phyloP scores from a whole-genome alignment of 192 early-diverging fungal genomes.

The Geranomyces michiganensis region DNA sequence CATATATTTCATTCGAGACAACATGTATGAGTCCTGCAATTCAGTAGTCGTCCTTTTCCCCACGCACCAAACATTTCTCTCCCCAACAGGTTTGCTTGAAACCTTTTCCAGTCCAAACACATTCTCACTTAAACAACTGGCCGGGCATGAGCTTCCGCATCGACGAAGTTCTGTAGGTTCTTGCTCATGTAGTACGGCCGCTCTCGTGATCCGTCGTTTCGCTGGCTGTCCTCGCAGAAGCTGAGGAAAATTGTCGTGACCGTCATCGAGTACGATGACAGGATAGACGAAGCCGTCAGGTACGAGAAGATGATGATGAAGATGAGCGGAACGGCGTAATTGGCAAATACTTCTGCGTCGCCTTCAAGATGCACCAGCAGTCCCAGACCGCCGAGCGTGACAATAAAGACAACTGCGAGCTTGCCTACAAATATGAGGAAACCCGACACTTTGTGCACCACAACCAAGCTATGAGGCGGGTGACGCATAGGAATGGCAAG shows the following conservation, averaged over 20 bases:
- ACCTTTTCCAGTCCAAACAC: too few species aligned
- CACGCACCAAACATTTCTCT: too few species aligned
- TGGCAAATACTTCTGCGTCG: slow-evolving; percentile 26
- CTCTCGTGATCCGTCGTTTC: slow-evolving; percentile 53
- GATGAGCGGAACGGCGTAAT: slow-evolving; percentile 35
- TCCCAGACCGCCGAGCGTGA: slow-evolving; percentile 30
- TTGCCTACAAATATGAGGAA: slow-evolving; percentile 58
- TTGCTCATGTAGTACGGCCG: slow-evolving; percentile 58
- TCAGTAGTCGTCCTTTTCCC: too few species aligned
- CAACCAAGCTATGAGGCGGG: slow-evolving; percentile 10
- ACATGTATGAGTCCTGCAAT: too few species aligned
- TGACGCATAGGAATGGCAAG: too few species aligned
- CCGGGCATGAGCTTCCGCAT: slow-evolving; percentile 22
- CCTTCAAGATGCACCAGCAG: slow-evolving; percentile 31
- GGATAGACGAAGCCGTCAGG: slow-evolving; percentile 49
- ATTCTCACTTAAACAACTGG: slow-evolving; percentile 13
- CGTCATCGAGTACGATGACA: slow-evolving; percentile 54
- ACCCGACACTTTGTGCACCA: slow-evolving; percentile 49
- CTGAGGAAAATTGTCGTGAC: slow-evolving; percentile 61
- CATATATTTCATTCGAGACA: too few species aligned
- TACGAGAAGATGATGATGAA: slow-evolving; percentile 44
- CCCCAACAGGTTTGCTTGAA: too few species aligned
- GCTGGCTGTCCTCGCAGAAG: slow-evolving; percentile 57
- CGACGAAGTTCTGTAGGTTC: slow-evolving; percentile 30
- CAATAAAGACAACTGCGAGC: slow-evolving; percentile 46